These are phyloP conservation scores for Fusarium sp. DNA, from an alignment of 2,329 filamentous ascomycete species.

Conservation along the genomic window DNA sequence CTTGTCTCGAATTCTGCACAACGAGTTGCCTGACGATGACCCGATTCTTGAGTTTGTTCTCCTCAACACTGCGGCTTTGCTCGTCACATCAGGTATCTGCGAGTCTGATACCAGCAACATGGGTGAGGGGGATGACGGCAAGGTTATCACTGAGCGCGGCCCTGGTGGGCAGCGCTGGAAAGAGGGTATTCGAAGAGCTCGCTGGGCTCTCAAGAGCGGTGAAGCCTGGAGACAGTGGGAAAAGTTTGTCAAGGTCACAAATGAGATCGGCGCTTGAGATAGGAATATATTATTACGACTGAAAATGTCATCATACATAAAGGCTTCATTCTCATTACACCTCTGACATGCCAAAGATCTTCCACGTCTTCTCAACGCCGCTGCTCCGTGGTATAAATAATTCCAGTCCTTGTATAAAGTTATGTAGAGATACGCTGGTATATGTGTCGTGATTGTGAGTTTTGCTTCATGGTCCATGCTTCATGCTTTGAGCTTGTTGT, in stretches of 20 bases:
- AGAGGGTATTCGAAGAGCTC: conserved; percentile 87
- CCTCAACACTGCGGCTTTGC: conserved; percentile 89
- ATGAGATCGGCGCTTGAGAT: conserved; percentile 55
- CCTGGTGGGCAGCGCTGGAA: conserved; percentile 93
- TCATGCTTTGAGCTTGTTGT: background rate
- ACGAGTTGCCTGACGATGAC: conserved; percentile 78
- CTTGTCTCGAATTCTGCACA: conserved; percentile 78
- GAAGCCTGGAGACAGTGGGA: conserved; percentile 86
- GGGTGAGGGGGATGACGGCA: conserved; percentile 82
- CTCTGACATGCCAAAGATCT: background rate
- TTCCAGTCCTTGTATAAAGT: conserved; percentile 12
- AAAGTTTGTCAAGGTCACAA: conserved; percentile 85
- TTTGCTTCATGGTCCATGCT: background rate
- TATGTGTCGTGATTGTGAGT: conserved; percentile 10
- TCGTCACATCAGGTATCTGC: conserved; percentile 88
- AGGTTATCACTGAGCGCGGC: conserved; percentile 83
- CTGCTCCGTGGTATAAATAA: conserved; percentile 22
- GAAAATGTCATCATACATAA: conserved; percentile 1
- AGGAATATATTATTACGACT: background rate
- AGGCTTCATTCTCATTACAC: conserved; percentile 9
- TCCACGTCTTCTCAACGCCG: background rate
- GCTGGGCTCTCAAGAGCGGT: conserved; percentile 89
- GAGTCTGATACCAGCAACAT: conserved; percentile 84
- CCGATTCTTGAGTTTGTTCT: conserved; percentile 94
- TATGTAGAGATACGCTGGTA: background rate